Percentiles rank a stretch among this genome's conserved stretches.
Conservation (phyloP, 2,329 filamentous ascomycete species). For the Stachybotrys echinatus region DNA sequence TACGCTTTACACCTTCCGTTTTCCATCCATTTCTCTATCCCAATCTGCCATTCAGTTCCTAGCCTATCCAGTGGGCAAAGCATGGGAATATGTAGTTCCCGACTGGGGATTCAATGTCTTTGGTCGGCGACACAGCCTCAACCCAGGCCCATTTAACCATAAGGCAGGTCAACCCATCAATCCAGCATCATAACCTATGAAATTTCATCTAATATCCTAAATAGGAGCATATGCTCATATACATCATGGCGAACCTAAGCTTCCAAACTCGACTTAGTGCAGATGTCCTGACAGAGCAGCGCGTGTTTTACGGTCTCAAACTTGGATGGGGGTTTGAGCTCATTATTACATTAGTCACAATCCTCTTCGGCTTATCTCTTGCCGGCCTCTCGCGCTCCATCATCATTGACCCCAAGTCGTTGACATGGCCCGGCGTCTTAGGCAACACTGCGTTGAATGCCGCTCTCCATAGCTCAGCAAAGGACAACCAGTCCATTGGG, state of each 20-base stretch:
- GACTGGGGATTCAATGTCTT: slow-evolving; percentile 21
- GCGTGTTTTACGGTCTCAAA: no score
- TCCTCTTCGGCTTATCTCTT: no score
- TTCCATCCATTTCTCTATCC: slow-evolving; percentile 24
- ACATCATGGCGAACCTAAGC: slow-evolving; percentile 50
- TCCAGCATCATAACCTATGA: slow-evolving; percentile 14
- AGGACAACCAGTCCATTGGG: slow-evolving; percentile 15
- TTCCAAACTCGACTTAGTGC: no score
- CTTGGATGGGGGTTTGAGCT: no score
- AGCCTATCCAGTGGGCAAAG: slow-evolving; percentile 36
- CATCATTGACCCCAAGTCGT: no score
- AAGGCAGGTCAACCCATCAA: slow-evolving; percentile 24
- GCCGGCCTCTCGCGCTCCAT: no score
- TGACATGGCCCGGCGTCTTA: no score
- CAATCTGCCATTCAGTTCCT: slow-evolving; percentile 34
- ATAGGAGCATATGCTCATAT: slow-evolving; percentile 47
- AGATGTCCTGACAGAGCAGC: no score
- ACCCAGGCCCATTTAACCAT: slow-evolving; percentile 32
- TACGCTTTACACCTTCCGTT: slow-evolving; percentile 33
- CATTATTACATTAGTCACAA: no score
- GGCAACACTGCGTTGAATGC: no score
- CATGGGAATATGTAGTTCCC: slow-evolving; percentile 24
- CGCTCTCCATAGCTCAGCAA: slow-evolving; percentile 32
- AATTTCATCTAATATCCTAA: background rate
- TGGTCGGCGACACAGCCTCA: slow-evolving; percentile 23